Conservation (phyloP, 768 basidiomycete species). For the Gloeopeniophorella convolvens region DNA sequence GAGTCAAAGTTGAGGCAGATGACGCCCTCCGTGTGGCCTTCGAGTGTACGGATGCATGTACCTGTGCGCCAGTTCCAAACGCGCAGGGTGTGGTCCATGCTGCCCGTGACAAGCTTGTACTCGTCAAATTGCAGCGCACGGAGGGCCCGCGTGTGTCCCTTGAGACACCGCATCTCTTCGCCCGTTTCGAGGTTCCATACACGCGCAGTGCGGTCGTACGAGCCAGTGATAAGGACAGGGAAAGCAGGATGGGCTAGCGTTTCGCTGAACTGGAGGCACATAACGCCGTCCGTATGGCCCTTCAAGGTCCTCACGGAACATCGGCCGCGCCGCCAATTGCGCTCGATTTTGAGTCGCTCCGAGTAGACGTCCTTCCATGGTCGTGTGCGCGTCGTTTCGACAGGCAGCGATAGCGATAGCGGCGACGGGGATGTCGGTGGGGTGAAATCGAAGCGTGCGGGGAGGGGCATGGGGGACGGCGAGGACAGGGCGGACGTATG, state of each 20-base stretch:
- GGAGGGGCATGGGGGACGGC: conserved; percentile 5
- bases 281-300: conserved; percentile 93
- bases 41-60: conserved; percentile 77
- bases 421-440: conserved; percentile 10
- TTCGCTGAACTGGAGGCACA: conserved; percentile 95
- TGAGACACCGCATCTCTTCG: conserved; percentile 70
- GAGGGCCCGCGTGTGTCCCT: conserved; percentile 89
- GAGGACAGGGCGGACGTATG: neutral
- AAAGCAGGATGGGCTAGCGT: conserved; percentile 75
- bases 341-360: conserved; percentile 92
- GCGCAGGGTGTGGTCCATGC: conserved; percentile 92
- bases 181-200: conserved; percentile 98
- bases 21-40: conserved; percentile 88
- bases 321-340: conserved; percentile 94
- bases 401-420: conserved; percentile 8
- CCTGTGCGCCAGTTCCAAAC: conserved; percentile 97
- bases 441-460: neutral
- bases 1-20: conserved; percentile 86
- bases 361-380: conserved; percentile 99
- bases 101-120: conserved; percentile 89
- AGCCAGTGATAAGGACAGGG: conserved; percentile 95
- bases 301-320: conserved; percentile 79
- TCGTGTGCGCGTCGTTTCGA: conserved; percentile 47
- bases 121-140: conserved; percentile 94
- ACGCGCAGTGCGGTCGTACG: conserved; percentile 89